These are phyloP conservation scores for Sporobolomyces pararoseus DNA, from an alignment of 768 basidiomycete genomes.

Conservation along the genomic window DNA sequence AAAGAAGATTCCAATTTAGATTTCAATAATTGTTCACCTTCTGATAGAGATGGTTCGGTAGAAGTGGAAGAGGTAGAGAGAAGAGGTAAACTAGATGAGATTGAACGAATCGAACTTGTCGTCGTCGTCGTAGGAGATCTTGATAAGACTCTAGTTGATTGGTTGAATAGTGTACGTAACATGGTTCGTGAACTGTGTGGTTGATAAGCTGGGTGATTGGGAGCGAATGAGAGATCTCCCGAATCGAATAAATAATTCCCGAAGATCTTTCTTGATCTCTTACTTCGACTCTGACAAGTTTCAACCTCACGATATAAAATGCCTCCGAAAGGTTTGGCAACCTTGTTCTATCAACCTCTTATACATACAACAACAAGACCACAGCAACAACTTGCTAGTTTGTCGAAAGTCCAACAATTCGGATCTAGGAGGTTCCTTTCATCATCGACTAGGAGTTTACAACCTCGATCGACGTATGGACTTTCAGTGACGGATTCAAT, in stretches of 20 bases:
- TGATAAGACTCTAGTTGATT: too few relatives aligned
- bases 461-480: too few relatives aligned
- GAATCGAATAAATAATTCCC: too few relatives aligned
- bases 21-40: conserved; percentile 67
- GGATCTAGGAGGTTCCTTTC: too few relatives aligned
- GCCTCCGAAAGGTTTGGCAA: not conserved
- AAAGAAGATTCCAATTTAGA: conserved; percentile 71
- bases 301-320: too few relatives aligned
- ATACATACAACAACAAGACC: not conserved
- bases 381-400: too few relatives aligned
- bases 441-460: not conserved
- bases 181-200: not conserved
- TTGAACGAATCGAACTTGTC: not conserved
- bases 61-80: not conserved
- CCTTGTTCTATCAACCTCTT: not conserved
- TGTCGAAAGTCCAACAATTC: too few relatives aligned
- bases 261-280: too few relatives aligned
- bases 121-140: too few relatives aligned
- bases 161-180: not conserved
- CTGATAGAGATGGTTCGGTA: conserved; percentile 10
- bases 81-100: not conserved
- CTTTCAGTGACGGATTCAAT: not conserved
- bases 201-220: too few relatives aligned
- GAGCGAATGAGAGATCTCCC: too few relatives aligned
- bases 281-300: too few relatives aligned